phyloP scores from a whole-genome alignment of 805 yeast genomes.

The Hemisphaericaspora nanyangensis region DNA sequence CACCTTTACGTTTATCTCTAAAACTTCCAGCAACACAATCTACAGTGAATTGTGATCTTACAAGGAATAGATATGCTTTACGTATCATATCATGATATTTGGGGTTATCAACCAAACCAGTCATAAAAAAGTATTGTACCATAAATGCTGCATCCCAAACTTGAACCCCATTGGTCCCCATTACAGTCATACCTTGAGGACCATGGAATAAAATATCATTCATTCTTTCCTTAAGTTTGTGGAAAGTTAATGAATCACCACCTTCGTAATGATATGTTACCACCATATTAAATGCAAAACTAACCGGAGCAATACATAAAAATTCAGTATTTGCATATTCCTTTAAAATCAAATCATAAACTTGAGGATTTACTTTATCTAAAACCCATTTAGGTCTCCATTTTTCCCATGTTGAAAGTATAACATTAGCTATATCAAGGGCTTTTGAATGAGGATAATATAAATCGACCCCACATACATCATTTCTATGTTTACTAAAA shows the following conservation, averaged over 20 bases:
- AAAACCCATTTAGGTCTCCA: slow-evolving; percentile 74
- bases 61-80: slow-evolving; percentile 66
- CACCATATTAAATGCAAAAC: slow-evolving; percentile 76
- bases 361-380: slow-evolving; percentile 45
- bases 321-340: slow-evolving; percentile 77
- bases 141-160: slow-evolving; percentile 96
- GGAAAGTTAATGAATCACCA: slow-evolving; percentile 54
- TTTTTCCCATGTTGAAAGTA: slow-evolving; percentile 62
- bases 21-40: slow-evolving; percentile 75
- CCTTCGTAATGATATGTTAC: slow-evolving; percentile 75
- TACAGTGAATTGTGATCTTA: slow-evolving; percentile 79
- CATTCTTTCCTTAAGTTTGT: slow-evolving; percentile 53
- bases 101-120: slow-evolving; percentile 71
- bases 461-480: slow-evolving; percentile 86
- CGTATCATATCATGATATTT: slow-evolving; percentile 62
- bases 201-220: slow-evolving; percentile 81
- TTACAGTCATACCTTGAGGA: slow-evolving; percentile 84
- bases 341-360: slow-evolving; percentile 62
- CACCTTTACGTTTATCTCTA: slow-evolving; percentile 82
- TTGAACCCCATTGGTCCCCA: slow-evolving; percentile 98
- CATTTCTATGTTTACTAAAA: slow-evolving; percentile 69
- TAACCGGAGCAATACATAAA: slow-evolving; percentile 91
- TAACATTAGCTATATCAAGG: slow-evolving; percentile 58
- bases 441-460: slow-evolving; percentile 86
- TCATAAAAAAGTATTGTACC: slow-evolving; percentile 73